Conservation (phyloP, 768 basidiomycete genomes). For the Termitomyces sp. region DNA sequence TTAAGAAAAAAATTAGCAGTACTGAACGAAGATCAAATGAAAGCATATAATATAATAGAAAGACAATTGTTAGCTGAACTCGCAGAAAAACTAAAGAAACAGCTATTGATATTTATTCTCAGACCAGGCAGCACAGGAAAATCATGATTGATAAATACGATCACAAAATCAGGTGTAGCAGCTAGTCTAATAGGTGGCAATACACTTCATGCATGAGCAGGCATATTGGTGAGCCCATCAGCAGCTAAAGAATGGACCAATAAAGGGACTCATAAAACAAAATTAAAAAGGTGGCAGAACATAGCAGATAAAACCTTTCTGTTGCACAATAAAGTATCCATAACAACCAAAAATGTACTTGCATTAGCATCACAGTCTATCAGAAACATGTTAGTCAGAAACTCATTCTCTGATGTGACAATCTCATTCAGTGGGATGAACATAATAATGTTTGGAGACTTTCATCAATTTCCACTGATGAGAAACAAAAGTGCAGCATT, state of each 20-base stretch:
- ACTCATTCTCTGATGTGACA: neutral
- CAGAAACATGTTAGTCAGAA: conserved; percentile 1
- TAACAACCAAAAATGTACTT: conserved; percentile 27
- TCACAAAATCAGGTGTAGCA: conserved; percentile 38
- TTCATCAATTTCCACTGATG: conserved; percentile 46
- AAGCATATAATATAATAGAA: conserved; percentile 33
- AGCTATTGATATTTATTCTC: conserved; percentile 33
- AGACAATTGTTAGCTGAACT: conserved; percentile 22
- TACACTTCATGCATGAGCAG: conserved; percentile 30
- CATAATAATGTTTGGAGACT: conserved; percentile 37
- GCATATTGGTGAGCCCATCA: conserved; percentile 10
- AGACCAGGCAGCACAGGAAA: conserved; percentile 46
- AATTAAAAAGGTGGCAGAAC: conserved; percentile 8
- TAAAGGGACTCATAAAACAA: neutral
- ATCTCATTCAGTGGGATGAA: conserved; percentile 22
- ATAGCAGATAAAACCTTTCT: conserved; percentile 21
- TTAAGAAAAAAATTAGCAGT: neutral
- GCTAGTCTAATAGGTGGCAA: conserved; percentile 34
- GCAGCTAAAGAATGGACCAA: neutral
- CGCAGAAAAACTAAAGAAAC: conserved; percentile 14
- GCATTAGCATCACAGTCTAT: conserved; percentile 3
- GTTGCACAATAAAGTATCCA: conserved; percentile 39
- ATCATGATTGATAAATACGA: conserved; percentile 32
- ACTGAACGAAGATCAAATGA: conserved; percentile 29
- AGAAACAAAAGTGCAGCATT: conserved; percentile 19